A percentile compares a stretch with the other conserved stretches of the same genome.
Evolutionary conservation across 1,139 yeast species (phyloP).

Genomic region (Candida glucosophila): DNA sequence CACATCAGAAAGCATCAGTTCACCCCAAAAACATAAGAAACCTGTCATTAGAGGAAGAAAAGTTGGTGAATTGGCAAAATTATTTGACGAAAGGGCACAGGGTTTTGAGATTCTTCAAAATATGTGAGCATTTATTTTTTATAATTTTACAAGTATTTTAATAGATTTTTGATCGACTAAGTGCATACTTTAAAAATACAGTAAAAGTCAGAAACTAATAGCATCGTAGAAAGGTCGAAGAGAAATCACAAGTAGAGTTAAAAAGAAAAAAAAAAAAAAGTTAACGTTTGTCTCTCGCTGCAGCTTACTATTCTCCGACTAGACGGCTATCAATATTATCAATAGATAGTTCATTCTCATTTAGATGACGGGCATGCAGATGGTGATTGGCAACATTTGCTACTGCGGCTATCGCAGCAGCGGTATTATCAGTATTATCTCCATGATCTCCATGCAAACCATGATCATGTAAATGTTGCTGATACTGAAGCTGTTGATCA

Average conservation of each 20-base stretch:
- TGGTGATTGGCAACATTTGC: conserved; percentile 30
- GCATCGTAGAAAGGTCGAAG: too few species aligned
- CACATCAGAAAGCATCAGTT: conserved; percentile 1
- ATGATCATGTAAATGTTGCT: conserved; percentile 23
- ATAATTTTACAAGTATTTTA: conserved; percentile 1
- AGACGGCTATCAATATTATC: conserved; percentile 41
- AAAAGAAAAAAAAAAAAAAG: background rate
- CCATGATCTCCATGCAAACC: conserved; percentile 16
- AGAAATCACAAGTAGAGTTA: conserved; percentile 1
- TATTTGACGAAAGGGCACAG: conserved; percentile 48
- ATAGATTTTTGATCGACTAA: too few species aligned
- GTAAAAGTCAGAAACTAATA: too few species aligned
- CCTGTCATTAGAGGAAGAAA: conserved; percentile 47
- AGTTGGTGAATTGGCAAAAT: conserved; percentile 46
- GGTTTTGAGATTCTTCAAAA: conserved; percentile 41
- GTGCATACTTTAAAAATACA: conserved; percentile 4
- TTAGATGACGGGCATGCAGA: conserved; percentile 18
- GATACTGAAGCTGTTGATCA: conserved; percentile 26
- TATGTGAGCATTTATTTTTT: conserved; percentile 12
- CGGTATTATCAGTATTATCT: conserved; percentile 15
- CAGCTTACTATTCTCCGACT: conserved; percentile 31
- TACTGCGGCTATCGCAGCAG: conserved; percentile 37
- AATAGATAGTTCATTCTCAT: conserved; percentile 32
- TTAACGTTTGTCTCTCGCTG: background rate
- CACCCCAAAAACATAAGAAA: conserved; percentile 15